phyloP scores from a whole-genome alignment of 108 stramenopile species.

The Bacterosira constricta region DNA sequence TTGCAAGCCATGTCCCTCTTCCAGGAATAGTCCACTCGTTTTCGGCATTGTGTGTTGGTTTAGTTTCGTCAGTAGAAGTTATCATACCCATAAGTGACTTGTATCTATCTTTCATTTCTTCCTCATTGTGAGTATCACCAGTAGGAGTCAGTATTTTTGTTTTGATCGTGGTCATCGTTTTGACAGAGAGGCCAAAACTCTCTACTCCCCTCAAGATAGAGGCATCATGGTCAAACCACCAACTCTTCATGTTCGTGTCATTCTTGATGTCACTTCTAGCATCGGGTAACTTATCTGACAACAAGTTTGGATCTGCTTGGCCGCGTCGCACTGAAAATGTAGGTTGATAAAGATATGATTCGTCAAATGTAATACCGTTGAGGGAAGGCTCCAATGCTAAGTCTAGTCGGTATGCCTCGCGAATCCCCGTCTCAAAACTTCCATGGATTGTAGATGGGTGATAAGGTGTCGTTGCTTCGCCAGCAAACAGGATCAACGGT shows the following conservation, averaged over 20 bases:
- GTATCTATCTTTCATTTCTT: constrained; percentile 31
- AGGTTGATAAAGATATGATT: constrained; percentile 61
- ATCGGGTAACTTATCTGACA: not conserved
- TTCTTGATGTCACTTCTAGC: constrained; percentile 1
- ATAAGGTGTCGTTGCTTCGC: constrained; percentile 92
- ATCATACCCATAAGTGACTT: constrained; percentile 21
- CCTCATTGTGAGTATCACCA: not conserved
- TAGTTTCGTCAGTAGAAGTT: not conserved
- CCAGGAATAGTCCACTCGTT: constrained; percentile 7
- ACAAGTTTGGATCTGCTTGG: not conserved
- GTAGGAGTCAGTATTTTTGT: constrained; percentile 20
- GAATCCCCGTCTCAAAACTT: constrained; percentile 88
- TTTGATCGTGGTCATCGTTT: constrained; percentile 29
- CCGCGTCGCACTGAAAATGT: constrained; percentile 56
- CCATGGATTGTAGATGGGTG: constrained; percentile 95
- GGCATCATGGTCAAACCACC: constrained; percentile 30
- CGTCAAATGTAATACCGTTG: constrained; percentile 64
- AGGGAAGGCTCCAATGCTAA: constrained; percentile 57
- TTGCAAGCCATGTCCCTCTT: constrained; percentile 25
- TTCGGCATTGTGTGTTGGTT: not conserved
- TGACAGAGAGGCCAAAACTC: constrained; percentile 19
- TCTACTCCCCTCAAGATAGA: constrained; percentile 43
- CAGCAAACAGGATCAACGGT: constrained; percentile 88
- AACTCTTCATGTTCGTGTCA: not conserved
- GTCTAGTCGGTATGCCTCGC: constrained; percentile 90